phyloP scores from a whole-genome alignment of 164 flowering plant species.

The Houttuynia cordata region DNA sequence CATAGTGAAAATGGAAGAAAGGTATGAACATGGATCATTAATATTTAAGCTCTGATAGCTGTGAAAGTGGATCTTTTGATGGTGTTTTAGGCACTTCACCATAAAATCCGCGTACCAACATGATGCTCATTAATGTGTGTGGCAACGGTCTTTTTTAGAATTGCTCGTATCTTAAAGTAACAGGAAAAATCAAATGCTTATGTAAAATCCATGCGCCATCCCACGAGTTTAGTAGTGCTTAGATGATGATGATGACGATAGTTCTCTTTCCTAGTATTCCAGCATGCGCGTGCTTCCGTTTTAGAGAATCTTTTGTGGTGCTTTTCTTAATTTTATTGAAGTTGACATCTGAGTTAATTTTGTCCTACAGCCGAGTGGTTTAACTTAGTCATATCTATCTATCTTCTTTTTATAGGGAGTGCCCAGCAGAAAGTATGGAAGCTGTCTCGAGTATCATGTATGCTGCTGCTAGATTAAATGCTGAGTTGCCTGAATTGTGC shows the following conservation, averaged over 20 bases:
- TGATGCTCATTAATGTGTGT: not conserved
- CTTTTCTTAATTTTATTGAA: no score
- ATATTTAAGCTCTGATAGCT: no score
- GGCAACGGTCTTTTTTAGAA: no score
- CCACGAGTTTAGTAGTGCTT: not conserved
- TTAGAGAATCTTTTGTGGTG: no score
- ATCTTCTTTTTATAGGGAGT: conserved; percentile 31
- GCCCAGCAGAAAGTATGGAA: conserved; percentile 75
- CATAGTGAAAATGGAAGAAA: no score
- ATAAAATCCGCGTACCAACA: not conserved
- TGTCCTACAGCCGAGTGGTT: not conserved
- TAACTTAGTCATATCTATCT: not conserved
- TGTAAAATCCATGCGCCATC: not conserved
- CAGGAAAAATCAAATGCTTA: not conserved
- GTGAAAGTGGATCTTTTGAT: no score
- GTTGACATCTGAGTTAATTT: not conserved
- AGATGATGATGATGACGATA: not conserved
- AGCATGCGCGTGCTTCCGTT: not conserved
- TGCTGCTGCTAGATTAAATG: conserved; percentile 77
- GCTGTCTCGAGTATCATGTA: conserved; percentile 70
- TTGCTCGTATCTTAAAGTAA: no score
- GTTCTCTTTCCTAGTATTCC: no score
- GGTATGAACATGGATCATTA: no score
- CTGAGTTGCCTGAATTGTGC: conserved; percentile 87
- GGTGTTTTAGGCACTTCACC: no score